Percentiles rank a stretch among this genome's conserved stretches.
Conservation (phyloP, 768 basidiomycete genomes). For the Mycena rebaudengoi region DNA sequence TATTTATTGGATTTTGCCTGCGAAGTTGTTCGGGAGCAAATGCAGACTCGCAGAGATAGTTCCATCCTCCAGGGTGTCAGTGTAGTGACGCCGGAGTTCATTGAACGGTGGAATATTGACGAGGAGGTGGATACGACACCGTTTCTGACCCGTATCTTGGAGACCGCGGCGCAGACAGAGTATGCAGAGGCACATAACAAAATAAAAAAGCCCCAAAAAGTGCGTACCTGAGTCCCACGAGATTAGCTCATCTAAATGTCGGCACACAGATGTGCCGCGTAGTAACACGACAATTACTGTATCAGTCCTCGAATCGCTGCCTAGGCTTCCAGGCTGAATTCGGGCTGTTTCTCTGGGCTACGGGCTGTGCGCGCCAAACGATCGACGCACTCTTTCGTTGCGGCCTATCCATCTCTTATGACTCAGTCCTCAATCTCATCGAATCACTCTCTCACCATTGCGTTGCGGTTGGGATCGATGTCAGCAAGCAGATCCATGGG, state of each 20-base stretch:
- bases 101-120: neutral
- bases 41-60: neutral
- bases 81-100: neutral
- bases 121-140: neutral
- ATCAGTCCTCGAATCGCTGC: slow-evolving; percentile 8
- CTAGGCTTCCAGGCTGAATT: slow-evolving; percentile 5
- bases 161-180: slow-evolving; percentile 1
- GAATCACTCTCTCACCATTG: too few relatives aligned
- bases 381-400: too few relatives aligned
- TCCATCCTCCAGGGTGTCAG: neutral
- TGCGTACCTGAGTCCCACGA: neutral
- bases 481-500: too few relatives aligned
- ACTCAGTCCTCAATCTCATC: too few relatives aligned
- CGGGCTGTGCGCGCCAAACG: too few relatives aligned
- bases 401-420: too few relatives aligned
- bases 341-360: slow-evolving; percentile 12
- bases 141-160: neutral
- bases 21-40: neutral
- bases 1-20: neutral
- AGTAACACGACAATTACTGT: neutral
- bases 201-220: neutral
- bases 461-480: too few relatives aligned
- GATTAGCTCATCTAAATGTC: neutral
- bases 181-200: neutral
- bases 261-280: neutral